Evolutionary conservation across 306 rosid species (phyloP).

Genomic region (Cercis canadensis): DNA sequence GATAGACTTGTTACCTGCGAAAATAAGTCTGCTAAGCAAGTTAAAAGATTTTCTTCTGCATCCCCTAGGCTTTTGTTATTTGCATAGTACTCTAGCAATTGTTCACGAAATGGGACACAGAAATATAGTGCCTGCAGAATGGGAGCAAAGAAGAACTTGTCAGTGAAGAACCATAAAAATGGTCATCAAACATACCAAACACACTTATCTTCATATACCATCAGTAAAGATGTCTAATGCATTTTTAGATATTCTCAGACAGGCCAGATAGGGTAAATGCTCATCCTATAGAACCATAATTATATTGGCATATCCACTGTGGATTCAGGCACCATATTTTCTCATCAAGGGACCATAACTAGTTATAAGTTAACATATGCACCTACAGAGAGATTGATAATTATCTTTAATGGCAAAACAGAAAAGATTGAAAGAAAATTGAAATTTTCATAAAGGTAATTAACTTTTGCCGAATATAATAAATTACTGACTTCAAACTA

Average conservation of each 20-base stretch:
- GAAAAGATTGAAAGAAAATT: no score
- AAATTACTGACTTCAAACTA: no score
- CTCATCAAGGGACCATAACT: conserved; percentile 9
- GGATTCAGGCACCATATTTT: not conserved
- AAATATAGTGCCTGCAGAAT: conserved; percentile 89
- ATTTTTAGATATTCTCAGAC: conserved; percentile 6
- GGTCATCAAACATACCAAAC: conserved; percentile 14
- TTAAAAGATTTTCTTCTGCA: conserved; percentile 92
- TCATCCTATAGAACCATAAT: not conserved
- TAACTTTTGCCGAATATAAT: no score
- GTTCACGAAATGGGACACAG: conserved; percentile 99
- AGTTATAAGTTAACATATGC: not conserved
- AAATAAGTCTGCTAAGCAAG: conserved; percentile 97
- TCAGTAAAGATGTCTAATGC: conserved; percentile 17
- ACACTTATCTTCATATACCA: conserved; percentile 2
- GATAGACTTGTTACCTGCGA: conserved; percentile 71
- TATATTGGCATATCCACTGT: not conserved
- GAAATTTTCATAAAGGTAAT: no score
- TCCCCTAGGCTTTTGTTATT: conserved; percentile 73
- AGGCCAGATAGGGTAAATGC: not conserved
- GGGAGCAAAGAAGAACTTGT: conserved; percentile 25
- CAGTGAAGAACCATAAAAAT: conserved; percentile 23
- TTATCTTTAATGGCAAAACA: no score
- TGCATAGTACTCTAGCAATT: conserved; percentile 84
- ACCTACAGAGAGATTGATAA: not conserved